phyloP scores from a whole-genome alignment of 495 filamentous ascomycete genomes.

The Trichoderma virens region DNA sequence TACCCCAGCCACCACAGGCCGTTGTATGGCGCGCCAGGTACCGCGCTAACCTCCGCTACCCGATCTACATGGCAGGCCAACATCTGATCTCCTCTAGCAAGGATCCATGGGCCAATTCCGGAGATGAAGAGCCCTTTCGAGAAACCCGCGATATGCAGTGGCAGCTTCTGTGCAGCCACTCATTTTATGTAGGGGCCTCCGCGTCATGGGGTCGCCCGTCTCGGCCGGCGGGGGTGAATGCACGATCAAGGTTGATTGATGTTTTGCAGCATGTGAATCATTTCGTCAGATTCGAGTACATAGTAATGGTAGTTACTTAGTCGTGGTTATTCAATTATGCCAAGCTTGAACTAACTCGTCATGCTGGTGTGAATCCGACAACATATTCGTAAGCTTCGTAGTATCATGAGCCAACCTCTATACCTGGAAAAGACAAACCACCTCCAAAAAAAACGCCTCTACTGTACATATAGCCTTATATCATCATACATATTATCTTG shows the following conservation, averaged over 20 bases:
- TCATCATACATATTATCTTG: not conserved
- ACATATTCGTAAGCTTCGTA: not conserved
- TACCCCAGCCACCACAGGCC: not conserved
- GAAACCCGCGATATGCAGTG: not conserved
- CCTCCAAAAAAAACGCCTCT: not conserved
- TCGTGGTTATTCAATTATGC: too few relatives aligned
- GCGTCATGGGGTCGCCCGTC: not conserved
- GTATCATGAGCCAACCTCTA: not conserved
- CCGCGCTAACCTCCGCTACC: conserved; percentile 5
- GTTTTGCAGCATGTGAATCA: not conserved
- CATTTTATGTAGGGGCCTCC: not conserved
- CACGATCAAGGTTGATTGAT: too few relatives aligned
- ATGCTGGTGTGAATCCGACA: not conserved
- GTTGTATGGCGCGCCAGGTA: not conserved
- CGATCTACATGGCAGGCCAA: not conserved
- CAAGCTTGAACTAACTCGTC: not conserved
- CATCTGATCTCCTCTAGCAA: not conserved
- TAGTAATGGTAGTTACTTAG: not conserved
- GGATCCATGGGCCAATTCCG: not conserved
- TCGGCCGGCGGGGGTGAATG: not conserved
- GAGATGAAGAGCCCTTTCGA: conserved; percentile 7
- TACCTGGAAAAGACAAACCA: not conserved
- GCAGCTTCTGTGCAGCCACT: not conserved
- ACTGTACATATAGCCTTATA: not conserved
- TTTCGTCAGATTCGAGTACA: not conserved